Conservation (phyloP, 192 early-diverging fungal species). For the Umbelopsis sp. region DNA sequence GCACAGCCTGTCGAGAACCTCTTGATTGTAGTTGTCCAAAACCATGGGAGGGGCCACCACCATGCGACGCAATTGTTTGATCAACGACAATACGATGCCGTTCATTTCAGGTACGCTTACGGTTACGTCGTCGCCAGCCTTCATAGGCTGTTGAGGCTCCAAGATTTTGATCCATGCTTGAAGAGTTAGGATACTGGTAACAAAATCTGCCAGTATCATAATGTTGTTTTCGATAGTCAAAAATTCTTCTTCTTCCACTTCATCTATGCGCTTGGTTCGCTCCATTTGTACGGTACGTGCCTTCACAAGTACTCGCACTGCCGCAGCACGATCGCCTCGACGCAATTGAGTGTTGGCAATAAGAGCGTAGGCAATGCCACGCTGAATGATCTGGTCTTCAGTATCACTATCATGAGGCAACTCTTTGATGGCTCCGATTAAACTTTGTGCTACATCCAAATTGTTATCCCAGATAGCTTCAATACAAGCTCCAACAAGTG, state of each 20-base stretch:
- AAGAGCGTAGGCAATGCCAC: conserved; percentile 29
- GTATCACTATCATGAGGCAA: conserved; percentile 1
- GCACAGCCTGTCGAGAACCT: conserved; percentile 4
- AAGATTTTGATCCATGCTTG: conserved; percentile 28
- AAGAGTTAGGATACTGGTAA: conserved; percentile 21
- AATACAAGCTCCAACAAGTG: conserved; percentile 36
- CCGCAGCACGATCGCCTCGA: conserved; percentile 11
- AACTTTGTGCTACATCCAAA: conserved; percentile 16
- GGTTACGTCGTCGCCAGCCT: not conserved
- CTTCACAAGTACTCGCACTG: conserved; percentile 28
- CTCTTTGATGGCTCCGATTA: not conserved
- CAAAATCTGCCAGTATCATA: conserved; percentile 31
- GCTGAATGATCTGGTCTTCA: conserved; percentile 26
- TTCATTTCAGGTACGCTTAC: not conserved
- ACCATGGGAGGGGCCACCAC: not conserved
- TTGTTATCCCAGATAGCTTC: conserved; percentile 40
- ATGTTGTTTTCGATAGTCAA: conserved; percentile 15
- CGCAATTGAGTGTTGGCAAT: conserved; percentile 28
- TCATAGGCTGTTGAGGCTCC: not conserved
- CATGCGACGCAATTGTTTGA: conserved; percentile 9
- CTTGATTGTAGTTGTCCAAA: conserved; percentile 1
- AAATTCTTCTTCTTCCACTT: not conserved
- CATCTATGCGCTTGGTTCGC: not conserved
- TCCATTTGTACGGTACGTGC: conserved; percentile 18
- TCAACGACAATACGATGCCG: not conserved